These are phyloP conservation scores for Fusarium foetens DNA, from an alignment of 2,329 filamentous ascomycete genomes.

Conservation along the genomic window DNA sequence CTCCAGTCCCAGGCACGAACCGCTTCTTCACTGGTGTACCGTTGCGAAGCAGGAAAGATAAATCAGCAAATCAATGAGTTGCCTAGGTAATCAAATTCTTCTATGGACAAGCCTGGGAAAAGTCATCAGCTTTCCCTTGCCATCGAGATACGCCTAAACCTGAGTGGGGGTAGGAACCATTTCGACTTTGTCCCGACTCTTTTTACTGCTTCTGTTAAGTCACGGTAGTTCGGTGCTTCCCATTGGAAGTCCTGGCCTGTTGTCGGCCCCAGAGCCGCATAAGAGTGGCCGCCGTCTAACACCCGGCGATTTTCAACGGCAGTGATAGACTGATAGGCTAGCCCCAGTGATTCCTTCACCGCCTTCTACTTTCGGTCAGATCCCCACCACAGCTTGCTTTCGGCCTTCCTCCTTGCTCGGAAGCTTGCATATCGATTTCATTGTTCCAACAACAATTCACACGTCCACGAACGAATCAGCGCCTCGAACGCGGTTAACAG, in stretches of 20 bases:
- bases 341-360: conserved; percentile 15
- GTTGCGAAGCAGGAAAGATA: not conserved
- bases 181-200: conserved; percentile 26
- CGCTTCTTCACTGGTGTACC: not conserved
- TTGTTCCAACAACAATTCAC: conserved; percentile 4
- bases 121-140: conserved; percentile 20
- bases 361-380: conserved; percentile 31
- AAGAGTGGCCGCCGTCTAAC: not conserved
- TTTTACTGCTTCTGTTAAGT: conserved; percentile 24
- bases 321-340: conserved; percentile 11
- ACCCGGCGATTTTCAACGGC: conserved; percentile 1
- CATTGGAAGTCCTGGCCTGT: conserved; percentile 9
- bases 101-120: conserved; percentile 9
- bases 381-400: conserved; percentile 32
- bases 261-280: conserved; percentile 19
- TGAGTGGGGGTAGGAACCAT: conserved; percentile 41
- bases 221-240: not conserved
- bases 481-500: conserved; percentile 5
- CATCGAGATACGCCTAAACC: conserved; percentile 21
- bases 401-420: conserved; percentile 22
- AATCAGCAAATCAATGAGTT: not conserved
- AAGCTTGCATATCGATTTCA: conserved; percentile 28
- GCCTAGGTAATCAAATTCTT: not conserved
- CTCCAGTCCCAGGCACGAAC: not conserved
- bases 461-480: conserved; percentile 4